phyloP scores from a whole-genome alignment of 164 flowering plant genomes.

The Pachysandra terminalis region DNA sequence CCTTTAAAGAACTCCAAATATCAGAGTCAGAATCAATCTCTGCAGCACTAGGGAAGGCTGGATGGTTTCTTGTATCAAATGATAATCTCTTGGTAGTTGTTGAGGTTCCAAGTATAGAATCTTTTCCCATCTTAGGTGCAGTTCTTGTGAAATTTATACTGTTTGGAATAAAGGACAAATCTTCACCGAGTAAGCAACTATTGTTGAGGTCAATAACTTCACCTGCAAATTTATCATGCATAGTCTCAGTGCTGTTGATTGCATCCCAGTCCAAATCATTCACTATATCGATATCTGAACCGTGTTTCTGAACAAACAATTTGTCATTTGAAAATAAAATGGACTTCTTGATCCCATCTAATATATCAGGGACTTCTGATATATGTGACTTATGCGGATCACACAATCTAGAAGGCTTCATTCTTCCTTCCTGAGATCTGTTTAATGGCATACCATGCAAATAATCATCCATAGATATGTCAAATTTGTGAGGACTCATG shows the following conservation, averaged over 20 bases:
- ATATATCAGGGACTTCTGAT: constrained; percentile 16
- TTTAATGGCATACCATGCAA: no score
- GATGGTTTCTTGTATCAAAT: constrained; percentile 28
- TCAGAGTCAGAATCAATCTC: constrained; percentile 34
- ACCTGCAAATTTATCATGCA: constrained; percentile 31
- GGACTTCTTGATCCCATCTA: constrained; percentile 17
- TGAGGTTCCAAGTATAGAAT: constrained; percentile 22
- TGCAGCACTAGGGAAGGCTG: constrained; percentile 33
- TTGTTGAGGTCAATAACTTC: constrained; percentile 51
- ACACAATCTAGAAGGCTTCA: constrained; percentile 20
- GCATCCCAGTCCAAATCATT: constrained; percentile 22
- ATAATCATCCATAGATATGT: constrained; percentile 23
- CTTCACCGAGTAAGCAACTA: constrained; percentile 20
- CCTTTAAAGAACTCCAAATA: constrained; percentile 26
- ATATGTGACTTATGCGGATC: constrained; percentile 21
- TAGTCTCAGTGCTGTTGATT: constrained; percentile 16
- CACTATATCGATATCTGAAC: constrained; percentile 12
- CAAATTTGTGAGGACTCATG: constrained; percentile 23
- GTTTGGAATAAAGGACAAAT: constrained; percentile 24
- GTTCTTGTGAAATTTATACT: constrained; percentile 15
- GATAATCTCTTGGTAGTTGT: constrained; percentile 33
- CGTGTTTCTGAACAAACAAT: constrained; percentile 22
- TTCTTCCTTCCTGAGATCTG: constrained; percentile 19
- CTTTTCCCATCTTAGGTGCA: constrained; percentile 26
- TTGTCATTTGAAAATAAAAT: constrained; percentile 19